phyloP scores from a whole-genome alignment of 1,284 basidiomycete species.

The Apiotrichum veenhuisii region DNA sequence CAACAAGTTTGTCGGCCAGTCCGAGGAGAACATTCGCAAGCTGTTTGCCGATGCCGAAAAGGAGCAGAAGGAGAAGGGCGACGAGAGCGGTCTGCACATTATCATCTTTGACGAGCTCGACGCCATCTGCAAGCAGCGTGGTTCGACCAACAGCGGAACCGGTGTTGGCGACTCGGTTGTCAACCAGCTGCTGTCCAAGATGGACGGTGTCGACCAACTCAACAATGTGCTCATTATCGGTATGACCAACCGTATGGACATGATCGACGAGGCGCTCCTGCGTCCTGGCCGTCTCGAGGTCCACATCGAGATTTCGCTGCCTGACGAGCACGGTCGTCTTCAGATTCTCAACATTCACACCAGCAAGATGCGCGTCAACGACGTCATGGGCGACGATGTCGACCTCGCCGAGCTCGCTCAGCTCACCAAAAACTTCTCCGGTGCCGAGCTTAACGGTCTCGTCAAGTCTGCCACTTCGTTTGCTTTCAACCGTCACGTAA shows the following conservation, averaged over 20 bases:
- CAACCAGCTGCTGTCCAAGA: conserved; percentile 98
- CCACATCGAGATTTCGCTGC: conserved; percentile 99
- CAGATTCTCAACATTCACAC: conserved; percentile 98
- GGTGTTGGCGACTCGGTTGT: conserved; percentile 98
- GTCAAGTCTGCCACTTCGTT: conserved; percentile 98
- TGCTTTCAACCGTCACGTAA: conserved; percentile 95
- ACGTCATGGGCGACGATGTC: conserved; percentile 86
- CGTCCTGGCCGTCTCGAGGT: conserved; percentile 98
- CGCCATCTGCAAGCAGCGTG: conserved; percentile 98
- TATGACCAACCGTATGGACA: conserved; percentile 98
- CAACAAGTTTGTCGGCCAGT: conserved; percentile 95
- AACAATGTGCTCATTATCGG: conserved; percentile 99
- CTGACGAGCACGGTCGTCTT: conserved; percentile 85
- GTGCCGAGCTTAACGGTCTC: conserved; percentile 92
- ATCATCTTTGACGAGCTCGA: conserved; percentile 99
- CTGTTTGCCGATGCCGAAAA: conserved; percentile 97
- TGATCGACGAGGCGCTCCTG: conserved; percentile 97
- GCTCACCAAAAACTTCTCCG: conserved; percentile 94
- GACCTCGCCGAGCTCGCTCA: conserved; percentile 77
- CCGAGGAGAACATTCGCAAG: conserved; percentile 98
- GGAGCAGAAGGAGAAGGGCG: conserved; percentile 99
- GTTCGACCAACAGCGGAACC: conserved; percentile 78
- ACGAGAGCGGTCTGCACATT: conserved; percentile 96
- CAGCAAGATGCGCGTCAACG: conserved; percentile 84
- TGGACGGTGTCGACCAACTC: conserved; percentile 98